Base-by-base conservation (phyloP, 1,284 basidiomycete genomes). In the Coniferiporia sulphurascens region DNA sequence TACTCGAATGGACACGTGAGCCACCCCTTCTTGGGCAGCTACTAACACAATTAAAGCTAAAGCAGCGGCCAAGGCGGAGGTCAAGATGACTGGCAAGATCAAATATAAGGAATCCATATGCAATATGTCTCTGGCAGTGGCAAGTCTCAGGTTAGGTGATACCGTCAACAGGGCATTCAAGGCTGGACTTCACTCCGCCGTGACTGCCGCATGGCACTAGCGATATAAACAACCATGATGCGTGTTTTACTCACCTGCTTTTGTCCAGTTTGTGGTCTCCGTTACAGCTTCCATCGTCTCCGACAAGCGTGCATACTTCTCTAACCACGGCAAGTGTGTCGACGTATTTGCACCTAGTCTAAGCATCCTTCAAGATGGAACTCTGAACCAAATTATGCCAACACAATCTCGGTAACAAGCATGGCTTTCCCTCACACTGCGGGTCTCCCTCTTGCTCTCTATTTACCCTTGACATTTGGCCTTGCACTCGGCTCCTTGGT, bases 101-200 rank as follows among this genome's bases (percentile, higher is more conserved):
- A 79, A 77, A 62, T 88, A 93, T 81, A 95, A 95, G 79, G 96
- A 96, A 43, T 96, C 95, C 44, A 95, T 98, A 65, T 94, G 92
- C 63, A 98, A 96, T 82, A 98, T 99, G 96, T 93, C 89, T 71
- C 87, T 57, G 96, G 96, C 65, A 96, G 96, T 70, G 93, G 93
- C 67, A 96, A 95, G 79, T 94, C 93, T n/a, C 81, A 78, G 46
- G 83, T 83, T 98, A 58, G 93, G 98, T 68, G 80, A 83, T 43
- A 86, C 90, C 52, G 93, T 99, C 63, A 87, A 98, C 76, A 80
- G 78, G 56, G 95, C 95, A 57, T 93, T 97, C 59, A 81, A 84
- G 32, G 67, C 71, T 50, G 96, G 96, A 56, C 81, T 99, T 59
- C 93, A 98, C 80, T 98, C 98, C 69, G 93, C 93, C 65, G 94